Conservation (phyloP, 2,329 filamentous ascomycete species). For the Colletotrichum tropicale region DNA sequence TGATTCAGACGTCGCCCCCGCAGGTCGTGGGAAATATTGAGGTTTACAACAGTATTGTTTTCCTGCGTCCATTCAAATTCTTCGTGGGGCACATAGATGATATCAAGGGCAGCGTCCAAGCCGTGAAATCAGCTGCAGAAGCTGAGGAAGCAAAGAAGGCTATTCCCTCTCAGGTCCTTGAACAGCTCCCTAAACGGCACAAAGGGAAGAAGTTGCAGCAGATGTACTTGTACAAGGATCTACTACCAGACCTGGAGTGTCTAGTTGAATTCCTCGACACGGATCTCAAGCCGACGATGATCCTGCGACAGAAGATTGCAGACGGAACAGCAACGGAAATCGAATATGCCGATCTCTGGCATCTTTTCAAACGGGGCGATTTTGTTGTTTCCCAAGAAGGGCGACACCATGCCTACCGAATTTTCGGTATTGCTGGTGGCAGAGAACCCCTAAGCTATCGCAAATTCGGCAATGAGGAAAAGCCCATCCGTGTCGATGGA, state of each 20-base stretch:
- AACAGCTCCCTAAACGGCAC: background rate
- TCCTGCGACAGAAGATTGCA: background rate
- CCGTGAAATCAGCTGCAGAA: background rate
- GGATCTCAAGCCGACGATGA: conserved; percentile 8
- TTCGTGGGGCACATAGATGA: background rate
- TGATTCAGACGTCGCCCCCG: background rate
- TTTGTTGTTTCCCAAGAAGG: background rate
- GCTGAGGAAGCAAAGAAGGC: background rate
- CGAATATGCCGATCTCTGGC: conserved; percentile 20
- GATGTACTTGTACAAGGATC: background rate
- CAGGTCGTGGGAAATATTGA: background rate
- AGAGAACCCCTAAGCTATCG: background rate
- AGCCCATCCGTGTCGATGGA: background rate
- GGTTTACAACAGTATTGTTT: background rate
- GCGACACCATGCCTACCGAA: background rate
- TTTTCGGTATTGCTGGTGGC: background rate
- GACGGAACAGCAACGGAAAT: conserved; percentile 10
- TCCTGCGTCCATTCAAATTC: background rate
- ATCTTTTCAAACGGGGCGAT: conserved; percentile 14
- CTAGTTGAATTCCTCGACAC: conserved; percentile 20
- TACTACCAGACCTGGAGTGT: background rate
- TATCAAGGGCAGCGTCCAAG: background rate
- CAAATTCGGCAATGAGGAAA: background rate
- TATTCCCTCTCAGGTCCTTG: background rate
- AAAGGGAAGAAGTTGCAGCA: background rate